Evolutionary conservation across 1,284 basidiomycete genomes (phyloP).

Genomic region (Sanguinoderma infundibulare): DNA sequence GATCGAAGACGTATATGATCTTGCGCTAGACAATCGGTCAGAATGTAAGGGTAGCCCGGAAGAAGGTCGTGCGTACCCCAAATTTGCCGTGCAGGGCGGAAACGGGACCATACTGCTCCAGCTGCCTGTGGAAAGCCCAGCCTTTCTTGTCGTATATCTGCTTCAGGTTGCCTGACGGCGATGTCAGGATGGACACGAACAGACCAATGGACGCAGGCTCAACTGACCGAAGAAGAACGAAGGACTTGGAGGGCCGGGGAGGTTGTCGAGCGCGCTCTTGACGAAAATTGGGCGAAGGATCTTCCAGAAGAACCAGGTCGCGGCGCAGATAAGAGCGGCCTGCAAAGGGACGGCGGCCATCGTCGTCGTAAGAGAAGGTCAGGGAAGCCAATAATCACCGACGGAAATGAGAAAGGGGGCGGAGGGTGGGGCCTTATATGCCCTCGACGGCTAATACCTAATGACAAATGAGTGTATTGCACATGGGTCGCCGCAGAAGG

Average conservation of each 20-base stretch:
- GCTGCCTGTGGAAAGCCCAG: conserved; percentile 22
- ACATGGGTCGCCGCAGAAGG: not conserved
- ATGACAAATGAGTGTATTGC: conserved; percentile 5
- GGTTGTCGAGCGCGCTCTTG: conserved; percentile 14
- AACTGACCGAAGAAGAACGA: conserved; percentile 19
- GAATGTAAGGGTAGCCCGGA: not conserved
- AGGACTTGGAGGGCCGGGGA: conserved; percentile 17
- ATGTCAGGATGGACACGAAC: not conserved
- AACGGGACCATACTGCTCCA: conserved; percentile 20
- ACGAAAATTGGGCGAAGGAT: conserved; percentile 4
- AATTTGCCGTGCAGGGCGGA: conserved; percentile 20
- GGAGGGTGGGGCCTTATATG: not conserved
- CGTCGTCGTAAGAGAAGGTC: not conserved
- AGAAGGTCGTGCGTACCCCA: conserved; percentile 22
- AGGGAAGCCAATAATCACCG: not conserved
- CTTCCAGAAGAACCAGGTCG: conserved; percentile 17
- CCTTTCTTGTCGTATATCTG: conserved; percentile 22
- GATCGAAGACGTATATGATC: conserved; percentile 24
- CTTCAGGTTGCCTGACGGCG: conserved; percentile 19
- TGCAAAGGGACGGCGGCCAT: conserved; percentile 2
- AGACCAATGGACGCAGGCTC: too few relatives aligned
- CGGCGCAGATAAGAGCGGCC: conserved; percentile 1
- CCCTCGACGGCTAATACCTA: not conserved
- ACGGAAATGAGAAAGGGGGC: not conserved
- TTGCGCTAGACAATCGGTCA: conserved; percentile 9